Percentiles rank a stretch among this genome's conserved stretches.
These are phyloP conservation scores for Termitomyces sp. DNA, from an alignment of 768 basidiomycete genomes.

Conservation along the genomic window DNA sequence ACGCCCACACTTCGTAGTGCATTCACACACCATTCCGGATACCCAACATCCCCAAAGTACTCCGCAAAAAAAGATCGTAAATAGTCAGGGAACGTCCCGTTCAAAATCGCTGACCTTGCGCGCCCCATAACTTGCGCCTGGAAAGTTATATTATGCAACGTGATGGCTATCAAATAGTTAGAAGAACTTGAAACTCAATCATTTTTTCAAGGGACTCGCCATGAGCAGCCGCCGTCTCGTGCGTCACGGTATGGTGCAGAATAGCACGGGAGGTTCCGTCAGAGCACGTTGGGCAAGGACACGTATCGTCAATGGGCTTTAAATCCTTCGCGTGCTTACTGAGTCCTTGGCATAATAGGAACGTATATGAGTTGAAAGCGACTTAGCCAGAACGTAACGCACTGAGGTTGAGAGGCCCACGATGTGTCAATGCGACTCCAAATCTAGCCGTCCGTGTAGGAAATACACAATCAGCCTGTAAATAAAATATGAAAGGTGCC, in stretches of 20 bases:
- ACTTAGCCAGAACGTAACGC: slow-evolving; percentile 15
- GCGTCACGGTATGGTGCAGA: slow-evolving; percentile 70
- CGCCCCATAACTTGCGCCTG: slow-evolving; percentile 87
- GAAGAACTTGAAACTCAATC: slow-evolving; percentile 14
- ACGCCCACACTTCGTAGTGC: slow-evolving; percentile 81
- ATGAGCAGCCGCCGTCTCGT: slow-evolving; percentile 85
- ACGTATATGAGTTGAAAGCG: not conserved
- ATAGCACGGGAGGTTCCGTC: slow-evolving; percentile 66
- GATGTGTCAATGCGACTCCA: slow-evolving; percentile 82
- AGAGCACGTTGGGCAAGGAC: slow-evolving; percentile 85
- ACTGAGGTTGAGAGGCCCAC: slow-evolving; percentile 84
- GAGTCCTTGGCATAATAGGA: slow-evolving; percentile 42
- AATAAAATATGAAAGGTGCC: not conserved
- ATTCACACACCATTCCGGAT: slow-evolving; percentile 87
- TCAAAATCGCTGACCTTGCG: slow-evolving; percentile 76
- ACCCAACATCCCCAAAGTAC: slow-evolving; percentile 76
- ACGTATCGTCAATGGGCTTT: slow-evolving; percentile 65
- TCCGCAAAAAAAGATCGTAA: slow-evolving; percentile 69
- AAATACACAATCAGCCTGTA: slow-evolving; percentile 88
- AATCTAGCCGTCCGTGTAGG: slow-evolving; percentile 91
- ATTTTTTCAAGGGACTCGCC: slow-evolving; percentile 38
- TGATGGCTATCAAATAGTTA: slow-evolving; percentile 51
- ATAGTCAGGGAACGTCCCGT: slow-evolving; percentile 75
- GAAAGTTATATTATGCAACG: slow-evolving; percentile 81
- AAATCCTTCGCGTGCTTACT: slow-evolving; percentile 71